These are phyloP conservation scores for Neurospora tetraspora DNA, from an alignment of 495 filamentous ascomycete genomes.

Conservation along the genomic window DNA sequence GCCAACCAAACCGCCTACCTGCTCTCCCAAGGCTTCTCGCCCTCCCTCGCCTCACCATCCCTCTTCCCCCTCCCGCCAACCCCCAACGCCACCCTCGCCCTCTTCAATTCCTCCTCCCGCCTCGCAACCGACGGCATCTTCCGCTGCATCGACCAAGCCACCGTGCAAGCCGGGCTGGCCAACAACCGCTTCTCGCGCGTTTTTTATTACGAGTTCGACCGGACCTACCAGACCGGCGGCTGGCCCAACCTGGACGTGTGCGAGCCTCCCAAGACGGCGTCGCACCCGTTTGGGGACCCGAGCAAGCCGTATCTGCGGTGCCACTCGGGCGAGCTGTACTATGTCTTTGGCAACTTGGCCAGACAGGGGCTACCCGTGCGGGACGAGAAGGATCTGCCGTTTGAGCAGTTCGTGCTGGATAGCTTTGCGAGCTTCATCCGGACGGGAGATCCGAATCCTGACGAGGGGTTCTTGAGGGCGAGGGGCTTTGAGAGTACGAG, in stretches of 20 bases:
- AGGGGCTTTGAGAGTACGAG: constrained; percentile 23
- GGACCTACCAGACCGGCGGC: constrained; percentile 39
- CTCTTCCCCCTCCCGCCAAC: constrained; percentile 28
- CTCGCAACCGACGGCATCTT: constrained; percentile 41
- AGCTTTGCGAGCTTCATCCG: constrained; percentile 26
- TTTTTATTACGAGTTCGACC: constrained; percentile 43
- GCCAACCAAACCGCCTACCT: constrained; percentile 27
- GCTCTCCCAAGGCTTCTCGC: constrained; percentile 26
- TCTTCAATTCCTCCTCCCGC: constrained; percentile 34
- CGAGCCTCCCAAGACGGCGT: constrained; percentile 27
- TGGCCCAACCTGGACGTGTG: constrained; percentile 38
- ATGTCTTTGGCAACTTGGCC: constrained; percentile 30
- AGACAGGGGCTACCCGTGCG: constrained; percentile 24
- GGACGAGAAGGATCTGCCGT: constrained; percentile 27
- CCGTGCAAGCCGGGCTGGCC: constrained; percentile 24
- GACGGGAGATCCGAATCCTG: constrained; percentile 28
- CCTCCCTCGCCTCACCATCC: constrained; percentile 2
- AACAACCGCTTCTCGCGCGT: constrained; percentile 23
- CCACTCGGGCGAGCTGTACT: constrained; percentile 29
- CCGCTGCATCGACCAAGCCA: constrained; percentile 41
- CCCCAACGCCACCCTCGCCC: constrained; percentile 30
- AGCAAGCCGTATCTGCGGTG: constrained; percentile 22
- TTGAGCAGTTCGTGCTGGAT: constrained; percentile 27
- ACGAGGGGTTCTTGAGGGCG: constrained; percentile 17
- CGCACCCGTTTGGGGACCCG: constrained; percentile 35